phyloP scores from a whole-genome alignment of 345 rosid genomes.

The Salix udensis region DNA sequence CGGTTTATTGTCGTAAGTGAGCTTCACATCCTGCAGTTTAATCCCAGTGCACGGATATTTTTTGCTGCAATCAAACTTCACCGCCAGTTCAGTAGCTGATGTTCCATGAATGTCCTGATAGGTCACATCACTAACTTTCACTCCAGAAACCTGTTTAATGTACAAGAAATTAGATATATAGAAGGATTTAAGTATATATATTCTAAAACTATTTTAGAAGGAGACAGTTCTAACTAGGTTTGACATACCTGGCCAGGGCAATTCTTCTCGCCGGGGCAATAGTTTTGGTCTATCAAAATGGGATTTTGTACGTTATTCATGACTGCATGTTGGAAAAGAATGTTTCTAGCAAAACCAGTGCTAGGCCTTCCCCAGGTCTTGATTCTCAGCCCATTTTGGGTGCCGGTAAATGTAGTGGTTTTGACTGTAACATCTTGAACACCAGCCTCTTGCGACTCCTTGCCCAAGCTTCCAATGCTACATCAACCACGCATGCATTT shows the following conservation, averaged over 20 bases:
- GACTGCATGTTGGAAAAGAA: slow-evolving; percentile 45
- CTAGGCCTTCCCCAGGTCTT: slow-evolving; percentile 69
- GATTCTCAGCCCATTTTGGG: slow-evolving; percentile 63
- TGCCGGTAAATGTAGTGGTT: slow-evolving; percentile 30
- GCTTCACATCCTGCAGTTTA: slow-evolving; percentile 43
- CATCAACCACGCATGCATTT: background rate
- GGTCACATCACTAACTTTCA: slow-evolving; percentile 51
- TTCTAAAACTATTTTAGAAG: too few species aligned
- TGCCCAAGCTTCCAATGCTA: slow-evolving; percentile 48
- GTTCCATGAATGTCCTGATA: slow-evolving; percentile 58
- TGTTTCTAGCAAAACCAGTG: slow-evolving; percentile 48
- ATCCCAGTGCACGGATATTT: slow-evolving; percentile 50
- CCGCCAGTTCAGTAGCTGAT: slow-evolving; percentile 55
- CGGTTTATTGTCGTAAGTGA: slow-evolving; percentile 39
- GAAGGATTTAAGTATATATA: background rate
- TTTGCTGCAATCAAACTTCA: slow-evolving; percentile 60
- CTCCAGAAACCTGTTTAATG: slow-evolving; percentile 44
- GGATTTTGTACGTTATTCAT: slow-evolving; percentile 62
- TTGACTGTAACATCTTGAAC: slow-evolving; percentile 51
- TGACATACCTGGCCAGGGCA: slow-evolving; percentile 38
- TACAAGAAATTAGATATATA: background rate
- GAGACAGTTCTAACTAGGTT: background rate
- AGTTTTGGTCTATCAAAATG: slow-evolving; percentile 56
- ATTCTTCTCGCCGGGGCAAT: slow-evolving; percentile 45
- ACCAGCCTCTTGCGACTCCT: slow-evolving; percentile 27